A percentile compares a stretch with the other conserved stretches of the same genome.
These are phyloP conservation scores for Vigna unguiculata DNA, from an alignment of 306 rosid genomes.

Conservation along the genomic window DNA sequence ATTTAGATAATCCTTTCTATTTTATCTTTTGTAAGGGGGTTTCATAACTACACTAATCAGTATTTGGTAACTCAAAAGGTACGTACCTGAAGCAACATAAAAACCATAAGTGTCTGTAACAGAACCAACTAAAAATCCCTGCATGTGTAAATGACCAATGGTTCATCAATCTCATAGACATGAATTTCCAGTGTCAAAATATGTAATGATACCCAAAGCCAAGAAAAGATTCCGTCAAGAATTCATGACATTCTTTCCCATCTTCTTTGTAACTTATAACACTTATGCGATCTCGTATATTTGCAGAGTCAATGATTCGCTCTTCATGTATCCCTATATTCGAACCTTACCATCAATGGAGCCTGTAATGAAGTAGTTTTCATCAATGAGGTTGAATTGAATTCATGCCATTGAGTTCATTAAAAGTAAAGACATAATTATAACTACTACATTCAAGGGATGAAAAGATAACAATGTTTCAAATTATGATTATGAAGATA, in stretches of 20 bases:
- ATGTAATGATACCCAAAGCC: background rate
- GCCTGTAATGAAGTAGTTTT: slow-evolving; percentile 74
- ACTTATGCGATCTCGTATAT: slow-evolving; percentile 66
- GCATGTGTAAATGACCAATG: slow-evolving; percentile 32
- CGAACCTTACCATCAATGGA: slow-evolving; percentile 81
- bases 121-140: slow-evolving; percentile 75
- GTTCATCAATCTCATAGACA: slow-evolving; percentile 32
- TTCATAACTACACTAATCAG: slow-evolving; percentile 23
- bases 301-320: slow-evolving; percentile 76
- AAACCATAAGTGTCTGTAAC: slow-evolving; percentile 66
- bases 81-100: slow-evolving; percentile 62
- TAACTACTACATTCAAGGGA: background rate
- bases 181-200: slow-evolving; percentile 4
- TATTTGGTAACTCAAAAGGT: slow-evolving; percentile 15
- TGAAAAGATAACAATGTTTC: slow-evolving; percentile 10
- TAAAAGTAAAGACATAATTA: background rate
- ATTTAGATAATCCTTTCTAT: slow-evolving; percentile 41
- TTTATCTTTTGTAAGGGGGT: background rate
- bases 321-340: slow-evolving; percentile 70
- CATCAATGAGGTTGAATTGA: slow-evolving; percentile 68
- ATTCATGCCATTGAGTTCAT: slow-evolving; percentile 70
- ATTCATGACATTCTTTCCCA: slow-evolving; percentile 60
- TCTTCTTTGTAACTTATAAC: slow-evolving; percentile 66
- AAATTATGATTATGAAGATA: slow-evolving; percentile 13
- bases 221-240: slow-evolving; percentile 6